Conservation (phyloP, 148 eudicot species). For the Rhododendron ferrugineum region DNA sequence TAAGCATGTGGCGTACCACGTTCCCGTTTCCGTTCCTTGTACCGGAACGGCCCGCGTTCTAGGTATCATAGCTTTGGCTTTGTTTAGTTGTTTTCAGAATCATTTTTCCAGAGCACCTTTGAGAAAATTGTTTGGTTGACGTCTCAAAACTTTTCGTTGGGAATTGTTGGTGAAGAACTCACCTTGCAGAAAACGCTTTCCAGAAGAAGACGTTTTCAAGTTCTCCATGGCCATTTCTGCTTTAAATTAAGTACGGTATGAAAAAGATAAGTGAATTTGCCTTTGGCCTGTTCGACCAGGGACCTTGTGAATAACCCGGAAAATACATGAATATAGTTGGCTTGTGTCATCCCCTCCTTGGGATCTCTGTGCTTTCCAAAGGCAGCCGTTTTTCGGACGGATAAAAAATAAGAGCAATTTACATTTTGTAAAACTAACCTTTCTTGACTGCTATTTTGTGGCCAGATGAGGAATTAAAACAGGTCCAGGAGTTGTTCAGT, state of each 20-base stretch:
- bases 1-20: too few species aligned
- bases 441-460: neutral
- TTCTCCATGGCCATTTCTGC: neutral
- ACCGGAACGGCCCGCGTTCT: too few species aligned
- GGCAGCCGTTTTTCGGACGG: neutral
- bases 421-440: neutral
- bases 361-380: neutral
- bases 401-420: neutral
- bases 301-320: neutral
- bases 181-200: neutral
- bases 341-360: neutral
- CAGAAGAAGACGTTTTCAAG: neutral
- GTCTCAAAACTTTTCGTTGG: neutral
- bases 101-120: neutral
- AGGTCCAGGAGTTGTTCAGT: slow-evolving; percentile 77
- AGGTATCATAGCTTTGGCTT: too few species aligned
- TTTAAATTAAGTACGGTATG: neutral
- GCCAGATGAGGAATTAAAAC: slow-evolving; percentile 81
- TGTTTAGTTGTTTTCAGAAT: neutral
- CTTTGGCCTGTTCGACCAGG: neutral
- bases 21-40: too few species aligned
- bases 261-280: neutral
- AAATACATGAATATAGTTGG: too few species aligned
- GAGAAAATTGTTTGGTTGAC: neutral
- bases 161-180: neutral